phyloP scores from a whole-genome alignment of 1,139 yeast genomes.

The Keqinozyma sinolaborantium region DNA sequence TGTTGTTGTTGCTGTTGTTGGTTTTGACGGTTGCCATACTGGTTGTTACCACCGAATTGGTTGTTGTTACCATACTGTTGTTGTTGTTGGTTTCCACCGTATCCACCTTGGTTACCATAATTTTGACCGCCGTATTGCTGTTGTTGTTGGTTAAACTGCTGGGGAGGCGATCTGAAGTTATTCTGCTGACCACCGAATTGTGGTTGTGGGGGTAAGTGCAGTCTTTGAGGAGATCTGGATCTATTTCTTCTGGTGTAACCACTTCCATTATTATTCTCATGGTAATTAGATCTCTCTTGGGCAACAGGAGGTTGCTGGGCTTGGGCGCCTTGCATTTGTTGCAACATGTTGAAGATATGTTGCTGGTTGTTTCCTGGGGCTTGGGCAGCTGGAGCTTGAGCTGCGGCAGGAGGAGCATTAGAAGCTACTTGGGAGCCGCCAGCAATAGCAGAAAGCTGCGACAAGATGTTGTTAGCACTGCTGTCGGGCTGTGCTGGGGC shows the following conservation, averaged over 20 bases:
- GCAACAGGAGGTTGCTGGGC: constrained; percentile 3
- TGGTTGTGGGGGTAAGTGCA: constrained; percentile 1
- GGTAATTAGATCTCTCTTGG: constrained; percentile 5
- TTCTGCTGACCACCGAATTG: constrained; percentile 2
- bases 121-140: constrained; percentile 6
- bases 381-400: constrained; percentile 12
- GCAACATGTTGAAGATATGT: constrained; percentile 40
- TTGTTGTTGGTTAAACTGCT: constrained; percentile 4
- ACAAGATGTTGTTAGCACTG: constrained; percentile 38
- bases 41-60: constrained; percentile 9
- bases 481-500: constrained; percentile 14
- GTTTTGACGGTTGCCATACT: constrained; percentile 11
- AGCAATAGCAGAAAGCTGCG: constrained; percentile 45
- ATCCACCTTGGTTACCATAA: constrained; percentile 11
- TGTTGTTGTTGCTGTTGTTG: constrained; percentile 7
- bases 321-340: constrained; percentile 32
- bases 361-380: constrained; percentile 21
- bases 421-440: constrained; percentile 15
- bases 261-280: constrained; percentile 20
- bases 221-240: constrained; percentile 48
- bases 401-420: constrained; percentile 11
- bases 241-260: constrained; percentile 48
- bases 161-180: constrained; percentile 1
- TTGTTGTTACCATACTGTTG: constrained; percentile 6
- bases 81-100: constrained; percentile 11